These are phyloP conservation scores for Dioscorea cayenensis DNA, from an alignment of 116 monocot genomes.

Conservation along the genomic window DNA sequence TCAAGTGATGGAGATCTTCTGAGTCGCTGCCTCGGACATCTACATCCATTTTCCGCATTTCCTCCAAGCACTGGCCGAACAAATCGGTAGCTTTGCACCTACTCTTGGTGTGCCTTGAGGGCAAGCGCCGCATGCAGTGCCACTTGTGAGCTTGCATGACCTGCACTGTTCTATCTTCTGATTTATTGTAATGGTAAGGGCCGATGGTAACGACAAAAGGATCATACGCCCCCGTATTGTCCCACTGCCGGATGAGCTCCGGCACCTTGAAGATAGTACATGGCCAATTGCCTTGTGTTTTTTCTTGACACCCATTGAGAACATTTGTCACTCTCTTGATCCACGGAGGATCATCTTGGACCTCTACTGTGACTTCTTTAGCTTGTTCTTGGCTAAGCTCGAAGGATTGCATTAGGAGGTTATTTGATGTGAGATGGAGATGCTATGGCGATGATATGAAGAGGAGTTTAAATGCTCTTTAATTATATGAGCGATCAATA, in stretches of 20 bases:
- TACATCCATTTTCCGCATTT: not conserved
- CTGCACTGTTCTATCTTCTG: not conserved
- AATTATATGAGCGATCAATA: no score
- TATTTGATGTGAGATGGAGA: no score
- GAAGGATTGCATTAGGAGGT: no score
- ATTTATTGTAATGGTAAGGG: conserved; percentile 3
- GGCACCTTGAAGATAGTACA: no score
- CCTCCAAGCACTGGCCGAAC: not conserved
- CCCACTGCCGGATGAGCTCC: not conserved
- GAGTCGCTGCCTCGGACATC: not conserved
- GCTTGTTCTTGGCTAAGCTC: no score
- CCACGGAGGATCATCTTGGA: no score
- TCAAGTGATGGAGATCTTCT: not conserved
- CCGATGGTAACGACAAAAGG: conserved; percentile 20
- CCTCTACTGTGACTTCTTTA: no score
- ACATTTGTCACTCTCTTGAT: no score
- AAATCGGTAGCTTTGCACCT: not conserved
- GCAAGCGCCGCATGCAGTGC: conserved; percentile 5
- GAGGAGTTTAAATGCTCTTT: no score
- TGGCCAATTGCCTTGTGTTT: no score
- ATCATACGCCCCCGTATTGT: conserved; percentile 8
- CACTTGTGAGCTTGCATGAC: conserved; percentile 18
- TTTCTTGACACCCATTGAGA: no score
- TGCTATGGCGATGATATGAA: no score
- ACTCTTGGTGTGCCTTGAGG: not conserved